Conservation (phyloP, 805 yeast species). For the Ogataea methanolica region DNA sequence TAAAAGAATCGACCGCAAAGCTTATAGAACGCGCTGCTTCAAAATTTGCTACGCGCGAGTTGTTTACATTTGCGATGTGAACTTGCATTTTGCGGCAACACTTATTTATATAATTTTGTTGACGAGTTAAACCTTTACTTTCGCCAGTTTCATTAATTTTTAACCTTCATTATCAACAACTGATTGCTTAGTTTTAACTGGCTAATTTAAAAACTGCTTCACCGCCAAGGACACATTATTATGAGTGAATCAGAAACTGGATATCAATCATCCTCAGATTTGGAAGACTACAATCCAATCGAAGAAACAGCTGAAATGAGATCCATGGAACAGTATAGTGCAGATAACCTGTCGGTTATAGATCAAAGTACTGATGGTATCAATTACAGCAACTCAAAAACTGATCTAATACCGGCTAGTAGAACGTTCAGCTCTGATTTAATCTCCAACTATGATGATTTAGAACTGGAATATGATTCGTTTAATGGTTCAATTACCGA, state of each 20-base stretch:
- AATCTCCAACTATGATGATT: constrained; percentile 19
- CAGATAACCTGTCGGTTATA: background rate
- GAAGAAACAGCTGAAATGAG: constrained; percentile 11
- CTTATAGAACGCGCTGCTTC: no score
- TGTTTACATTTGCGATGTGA: no score
- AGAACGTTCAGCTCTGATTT: constrained; percentile 19
- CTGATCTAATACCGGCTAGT: constrained; percentile 5
- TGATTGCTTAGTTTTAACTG: no score
- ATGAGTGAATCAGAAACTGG: constrained; percentile 2
- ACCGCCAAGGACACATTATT: background rate
- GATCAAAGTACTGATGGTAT: background rate
- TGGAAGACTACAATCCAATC: constrained; percentile 7
- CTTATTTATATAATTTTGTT: no score
- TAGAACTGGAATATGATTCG: constrained; percentile 29
- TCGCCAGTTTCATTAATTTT: no score
- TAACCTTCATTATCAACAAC: no score
- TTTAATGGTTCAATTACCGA: constrained; percentile 29
- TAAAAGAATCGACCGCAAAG: no score
- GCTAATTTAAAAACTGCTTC: no score
- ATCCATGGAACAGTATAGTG: constrained; percentile 1
- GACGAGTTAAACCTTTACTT: no score
- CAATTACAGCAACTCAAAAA: background rate
- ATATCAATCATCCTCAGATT: constrained; percentile 2
- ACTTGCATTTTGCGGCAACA: no score
- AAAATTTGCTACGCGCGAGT: no score